Base-by-base conservation (phyloP, 768 basidiomycete genomes). In the Tremella mesenterica region DNA sequence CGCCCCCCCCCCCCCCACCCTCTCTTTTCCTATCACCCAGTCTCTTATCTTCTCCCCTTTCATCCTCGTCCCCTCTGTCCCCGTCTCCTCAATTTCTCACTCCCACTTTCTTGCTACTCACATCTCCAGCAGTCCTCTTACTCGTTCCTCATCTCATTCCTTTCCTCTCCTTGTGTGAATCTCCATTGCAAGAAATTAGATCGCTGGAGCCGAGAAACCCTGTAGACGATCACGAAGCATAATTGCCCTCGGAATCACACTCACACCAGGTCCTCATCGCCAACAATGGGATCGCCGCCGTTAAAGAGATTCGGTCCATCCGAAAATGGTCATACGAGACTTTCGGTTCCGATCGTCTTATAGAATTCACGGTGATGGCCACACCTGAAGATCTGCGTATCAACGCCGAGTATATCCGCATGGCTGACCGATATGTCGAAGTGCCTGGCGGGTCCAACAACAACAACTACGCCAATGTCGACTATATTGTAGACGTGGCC, bases 261-360 rank as follows among this genome's bases (percentile, higher is more conserved):
- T 47, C 13, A 47, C 52, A 25, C 41, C 61, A 97, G 93, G 85
- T 97, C 65, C 85, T 97, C 64, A 97, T 99, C 74, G 92, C 92
- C 59, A 97, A 97, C 76, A 97, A 97, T 74, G 93, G 92, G 80
- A 99, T 96, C 68, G 93, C 93, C 48, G 95, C 92, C 50, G 95
- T 99, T 45, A 99, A 99, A 76, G 95, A 97, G 77, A 99, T 99
- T 67, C 84, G 95, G 45, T 97, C 95, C 44, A 86, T 99, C 63
- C 83, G 95, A 53, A 93, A 97, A 83, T 99, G 95, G 95, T 91
- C 88, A 68, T 99, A 97, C 77, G 95, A 97, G 77, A 91, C 92
- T 0, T 99, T 99, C 75, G 95, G 95, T 56, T 83, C 83, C 50
- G 95, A 99, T 71, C 85, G 89, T 61, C 88, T 86, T 50, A 81